Evolutionary conservation across 345 rosid species (phyloP).

Genomic region (Microthlaspi erraticum): DNA sequence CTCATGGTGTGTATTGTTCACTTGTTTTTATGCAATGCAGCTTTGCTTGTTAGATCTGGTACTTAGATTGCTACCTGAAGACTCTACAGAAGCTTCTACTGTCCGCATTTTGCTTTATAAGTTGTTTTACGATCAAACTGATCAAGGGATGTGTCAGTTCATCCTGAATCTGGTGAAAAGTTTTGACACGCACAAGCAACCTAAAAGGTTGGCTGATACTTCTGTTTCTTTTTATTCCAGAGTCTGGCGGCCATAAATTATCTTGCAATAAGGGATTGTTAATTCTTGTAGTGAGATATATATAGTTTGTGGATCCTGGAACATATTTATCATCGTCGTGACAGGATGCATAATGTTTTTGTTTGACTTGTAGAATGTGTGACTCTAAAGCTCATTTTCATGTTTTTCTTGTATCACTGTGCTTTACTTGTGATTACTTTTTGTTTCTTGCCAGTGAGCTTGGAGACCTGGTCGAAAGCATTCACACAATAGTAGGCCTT

Average conservation of each 20-base stretch:
- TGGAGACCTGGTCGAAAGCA: constrained; percentile 88
- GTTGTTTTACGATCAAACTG: constrained; percentile 94
- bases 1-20: constrained; percentile 30
- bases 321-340: background rate
- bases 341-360: background rate
- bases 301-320: constrained; percentile 11
- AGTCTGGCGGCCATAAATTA: constrained; percentile 18
- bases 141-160: constrained; percentile 93
- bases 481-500: constrained; percentile 64
- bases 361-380: constrained; percentile 19
- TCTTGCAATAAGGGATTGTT: constrained; percentile 18
- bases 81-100: constrained; percentile 86
- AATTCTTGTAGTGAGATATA: constrained; percentile 14
- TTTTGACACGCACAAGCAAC: constrained; percentile 81
- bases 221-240: constrained; percentile 23
- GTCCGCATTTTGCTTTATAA: constrained; percentile 92
- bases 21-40: constrained; percentile 54
- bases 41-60: constrained; percentile 76
- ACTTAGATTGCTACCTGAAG: constrained; percentile 67
- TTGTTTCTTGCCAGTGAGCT: constrained; percentile 71
- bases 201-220: constrained; percentile 66
- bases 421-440: constrained; percentile 4
- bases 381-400: background rate
- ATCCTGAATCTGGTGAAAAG: constrained; percentile 74
- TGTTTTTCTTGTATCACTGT: constrained; percentile 3